Percentiles rank a stretch among this genome's conserved stretches.
phyloP scores from a whole-genome alignment of 225 moss, liverwort and hornwort species.

The Bryoerythrophyllum caledonicum region DNA sequence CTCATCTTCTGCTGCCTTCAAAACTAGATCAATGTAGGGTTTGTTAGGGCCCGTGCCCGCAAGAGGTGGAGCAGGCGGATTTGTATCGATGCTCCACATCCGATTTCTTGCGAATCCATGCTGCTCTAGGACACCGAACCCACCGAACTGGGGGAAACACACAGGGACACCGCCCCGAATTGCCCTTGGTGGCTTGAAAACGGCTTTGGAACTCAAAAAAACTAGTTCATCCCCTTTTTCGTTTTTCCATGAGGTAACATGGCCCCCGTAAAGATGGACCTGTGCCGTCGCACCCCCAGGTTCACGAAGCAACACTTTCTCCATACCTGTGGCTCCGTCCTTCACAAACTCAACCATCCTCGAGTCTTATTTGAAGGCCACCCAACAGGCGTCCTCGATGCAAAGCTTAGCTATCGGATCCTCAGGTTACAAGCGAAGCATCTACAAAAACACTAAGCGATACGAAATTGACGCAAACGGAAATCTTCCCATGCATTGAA shows the following conservation, averaged over 20 bases:
- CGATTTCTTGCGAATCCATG: conserved; percentile 98
- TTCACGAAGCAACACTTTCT: conserved; percentile 66
- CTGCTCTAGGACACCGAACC: conserved; percentile 72
- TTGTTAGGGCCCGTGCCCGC: conserved; percentile 50
- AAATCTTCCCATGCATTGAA: conserved; percentile 26
- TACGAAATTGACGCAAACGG: too few species aligned
- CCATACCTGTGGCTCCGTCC: conserved; percentile 66
- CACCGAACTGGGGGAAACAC: conserved; percentile 92
- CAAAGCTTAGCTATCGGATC: conserved; percentile 17
- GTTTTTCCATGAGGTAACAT: conserved; percentile 94
- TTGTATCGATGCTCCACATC: conserved; percentile 60
- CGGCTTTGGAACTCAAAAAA: conserved; percentile 88
- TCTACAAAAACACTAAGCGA: conserved; percentile 2
- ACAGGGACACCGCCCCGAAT: conserved; percentile 92
- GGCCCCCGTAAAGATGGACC: conserved; percentile 83
- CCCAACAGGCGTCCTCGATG: conserved; percentile 22
- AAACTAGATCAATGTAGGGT: conserved; percentile 70
- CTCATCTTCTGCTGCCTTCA: conserved; percentile 70
- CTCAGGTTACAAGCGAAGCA: conserved; percentile 9
- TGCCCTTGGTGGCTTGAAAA: conserved; percentile 94
- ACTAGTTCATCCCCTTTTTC: conserved; percentile 94
- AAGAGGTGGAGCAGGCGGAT: conserved; percentile 54
- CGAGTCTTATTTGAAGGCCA: conserved; percentile 18
- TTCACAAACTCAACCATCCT: conserved; percentile 62
- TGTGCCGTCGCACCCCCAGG: conserved; percentile 75